A percentile compares a stretch with the other conserved stretches of the same genome.
phyloP scores from a whole-genome alignment of 176 grass and related monocot genomes.

The Triticum turgidum region DNA sequence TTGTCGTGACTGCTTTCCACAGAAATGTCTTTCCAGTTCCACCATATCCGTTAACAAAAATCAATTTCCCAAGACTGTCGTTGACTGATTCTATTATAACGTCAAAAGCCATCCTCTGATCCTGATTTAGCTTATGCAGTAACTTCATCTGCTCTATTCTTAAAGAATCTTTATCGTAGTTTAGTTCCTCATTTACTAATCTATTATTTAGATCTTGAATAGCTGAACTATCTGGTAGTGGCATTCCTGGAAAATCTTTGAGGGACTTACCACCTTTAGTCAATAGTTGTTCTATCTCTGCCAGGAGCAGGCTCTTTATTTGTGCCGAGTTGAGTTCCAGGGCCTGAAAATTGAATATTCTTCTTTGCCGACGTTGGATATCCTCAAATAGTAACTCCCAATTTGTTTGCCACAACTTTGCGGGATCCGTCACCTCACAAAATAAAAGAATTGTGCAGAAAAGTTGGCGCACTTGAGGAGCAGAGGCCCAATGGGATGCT shows the following conservation, averaged over 20 bases:
- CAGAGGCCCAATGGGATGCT: background rate
- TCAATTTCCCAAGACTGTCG: background rate
- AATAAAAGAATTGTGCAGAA: slow-evolving; percentile 20
- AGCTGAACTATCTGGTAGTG: background rate
- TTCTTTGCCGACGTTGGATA: background rate
- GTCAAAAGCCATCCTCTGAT: background rate
- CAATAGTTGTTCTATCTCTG: too few relatives aligned
- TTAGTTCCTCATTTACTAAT: slow-evolving; percentile 19
- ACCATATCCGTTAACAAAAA: slow-evolving; percentile 6
- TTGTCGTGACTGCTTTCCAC: slow-evolving; percentile 13
- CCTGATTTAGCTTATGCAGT: background rate
- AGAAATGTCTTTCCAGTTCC: background rate
- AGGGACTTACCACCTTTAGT: background rate
- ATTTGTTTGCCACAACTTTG: background rate
- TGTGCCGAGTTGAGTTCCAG: background rate
- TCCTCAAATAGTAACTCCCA: slow-evolving; percentile 28
- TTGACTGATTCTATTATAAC: background rate
- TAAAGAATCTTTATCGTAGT: background rate
- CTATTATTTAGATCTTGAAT: background rate
- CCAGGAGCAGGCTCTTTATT: background rate
- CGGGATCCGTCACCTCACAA: background rate
- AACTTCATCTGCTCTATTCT: background rate
- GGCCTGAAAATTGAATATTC: background rate
- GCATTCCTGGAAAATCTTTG: background rate
- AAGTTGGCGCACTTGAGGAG: slow-evolving; percentile 23